phyloP scores from a whole-genome alignment of 2,329 filamentous ascomycete species.

The Uncinocarpus reesii region DNA sequence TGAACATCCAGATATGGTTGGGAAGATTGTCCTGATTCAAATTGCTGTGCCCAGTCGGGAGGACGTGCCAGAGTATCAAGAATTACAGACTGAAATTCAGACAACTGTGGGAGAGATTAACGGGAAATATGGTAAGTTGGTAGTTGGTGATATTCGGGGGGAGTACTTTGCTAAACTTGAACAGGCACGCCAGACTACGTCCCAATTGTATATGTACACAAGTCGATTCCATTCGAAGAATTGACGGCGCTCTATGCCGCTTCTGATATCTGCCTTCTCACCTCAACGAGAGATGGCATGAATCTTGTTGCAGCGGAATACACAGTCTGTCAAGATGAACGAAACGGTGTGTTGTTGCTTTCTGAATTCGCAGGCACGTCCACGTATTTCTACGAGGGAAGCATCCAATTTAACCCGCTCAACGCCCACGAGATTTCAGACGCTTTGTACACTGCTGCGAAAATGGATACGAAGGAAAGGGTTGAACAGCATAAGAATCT shows the following conservation, averaged over 20 bases:
- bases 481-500: conserved; percentile 72
- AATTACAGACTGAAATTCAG: conserved; percentile 77
- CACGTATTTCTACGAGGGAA: conserved; percentile 69
- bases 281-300: conserved; percentile 89
- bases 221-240: conserved; percentile 85
- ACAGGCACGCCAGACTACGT: conserved; percentile 79
- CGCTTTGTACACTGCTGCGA: conserved; percentile 75
- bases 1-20: conserved; percentile 79
- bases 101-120: conserved; percentile 88
- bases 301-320: conserved; percentile 98
- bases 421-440: conserved; percentile 87
- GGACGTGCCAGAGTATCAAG: conserved; percentile 63
- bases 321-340: conserved; percentile 76
- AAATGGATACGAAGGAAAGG: conserved; percentile 73
- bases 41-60: conserved; percentile 81
- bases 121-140: conserved; percentile 59
- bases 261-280: conserved; percentile 78
- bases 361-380: conserved; percentile 94
- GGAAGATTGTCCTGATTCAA: conserved; percentile 86
- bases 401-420: conserved; percentile 87
- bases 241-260: conserved; percentile 85
- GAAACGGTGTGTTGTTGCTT: conserved; percentile 82
- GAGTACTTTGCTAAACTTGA: not conserved
- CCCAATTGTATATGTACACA: conserved; percentile 92
- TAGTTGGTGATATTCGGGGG: not conserved